Conservation (phyloP, 2,329 filamentous ascomycete genomes). For the Acarospora socialis region DNA sequence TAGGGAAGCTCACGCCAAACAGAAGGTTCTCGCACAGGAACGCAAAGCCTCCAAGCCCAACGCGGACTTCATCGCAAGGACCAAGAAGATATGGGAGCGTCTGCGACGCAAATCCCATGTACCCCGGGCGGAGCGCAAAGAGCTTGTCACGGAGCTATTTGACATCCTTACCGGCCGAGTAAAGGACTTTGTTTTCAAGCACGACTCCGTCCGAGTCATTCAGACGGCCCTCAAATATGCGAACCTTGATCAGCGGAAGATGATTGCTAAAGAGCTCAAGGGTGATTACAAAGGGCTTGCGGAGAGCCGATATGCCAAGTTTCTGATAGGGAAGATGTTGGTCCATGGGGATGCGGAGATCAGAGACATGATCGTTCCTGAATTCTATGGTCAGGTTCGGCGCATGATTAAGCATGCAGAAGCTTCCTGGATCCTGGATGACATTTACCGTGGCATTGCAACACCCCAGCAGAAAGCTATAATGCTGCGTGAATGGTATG, state of each 20-base stretch:
- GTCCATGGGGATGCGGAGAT: constrained; percentile 83
- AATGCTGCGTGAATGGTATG: constrained; percentile 90
- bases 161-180: constrained; percentile 80
- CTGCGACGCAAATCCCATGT: constrained; percentile 88
- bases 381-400: constrained; percentile 89
- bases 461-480: constrained; percentile 73
- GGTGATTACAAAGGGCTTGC: constrained; percentile 73
- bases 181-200: constrained; percentile 95
- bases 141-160: constrained; percentile 80
- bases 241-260: constrained; percentile 65
- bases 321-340: constrained; percentile 87
- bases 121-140: constrained; percentile 72
- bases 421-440: constrained; percentile 93
- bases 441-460: constrained; percentile 82
- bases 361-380: constrained; percentile 74
- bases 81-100: constrained; percentile 95
- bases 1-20: constrained; percentile 81
- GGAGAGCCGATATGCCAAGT: constrained; percentile 95
- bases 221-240: constrained; percentile 97
- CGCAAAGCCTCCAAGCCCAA: constrained; percentile 88
- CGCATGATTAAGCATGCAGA: constrained; percentile 92
- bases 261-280: constrained; percentile 75
- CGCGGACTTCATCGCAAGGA: constrained; percentile 72
- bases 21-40: constrained; percentile 75
- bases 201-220: constrained; percentile 90